Base-by-base conservation (phyloP, 768 basidiomycete genomes). In the Lentinula raphanica region DNA sequence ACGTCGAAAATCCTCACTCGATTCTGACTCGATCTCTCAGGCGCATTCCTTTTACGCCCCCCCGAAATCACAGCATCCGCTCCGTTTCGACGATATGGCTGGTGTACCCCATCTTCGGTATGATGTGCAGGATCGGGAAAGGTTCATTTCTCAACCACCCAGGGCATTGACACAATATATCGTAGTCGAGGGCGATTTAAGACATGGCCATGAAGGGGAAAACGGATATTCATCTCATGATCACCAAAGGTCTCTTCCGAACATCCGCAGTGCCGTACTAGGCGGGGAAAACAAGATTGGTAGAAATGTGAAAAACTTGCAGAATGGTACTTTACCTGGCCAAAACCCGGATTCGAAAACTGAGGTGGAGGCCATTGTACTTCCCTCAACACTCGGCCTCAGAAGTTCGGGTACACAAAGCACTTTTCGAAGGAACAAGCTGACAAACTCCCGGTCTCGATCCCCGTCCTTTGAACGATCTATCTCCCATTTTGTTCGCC, bases 161-260 rank as follows among this genome's bases (percentile, higher is more conserved):
- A 79, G 88, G 38, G 88, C 90, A 2, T 65, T 92, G 36, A 91
- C 90, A 1, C 85, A 89, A 68, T 90, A 85, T 64, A 77, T 88
- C 36, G 85, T 57, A 7, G 46, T 19, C 25, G 35, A 57, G n/a
- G 54, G 54, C 13, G 36, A 53, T 25, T 15, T 53, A 6, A 28
- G 23, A 5, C 36, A 53, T 53, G 36, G 51, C 0, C 51, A 53
- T 15, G 51, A 53, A 53, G 35, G n/a, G 17, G 21, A 36, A 23
- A 25, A 36, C 13, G 23, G 36, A 27, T 80, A 54, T 82, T 85
- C 9, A 74, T 77, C 3, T 71, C 79, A 27, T 39, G 38, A 39
- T 3, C n/a, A 13, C 19, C 40, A 21, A 21, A 6, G 23, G 15
- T 15, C 5, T 8, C 8, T 49, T 15, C 6, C 15, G 27, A 28